phyloP scores from a whole-genome alignment of 495 filamentous ascomycete genomes.

The Acidiella bohemica region DNA sequence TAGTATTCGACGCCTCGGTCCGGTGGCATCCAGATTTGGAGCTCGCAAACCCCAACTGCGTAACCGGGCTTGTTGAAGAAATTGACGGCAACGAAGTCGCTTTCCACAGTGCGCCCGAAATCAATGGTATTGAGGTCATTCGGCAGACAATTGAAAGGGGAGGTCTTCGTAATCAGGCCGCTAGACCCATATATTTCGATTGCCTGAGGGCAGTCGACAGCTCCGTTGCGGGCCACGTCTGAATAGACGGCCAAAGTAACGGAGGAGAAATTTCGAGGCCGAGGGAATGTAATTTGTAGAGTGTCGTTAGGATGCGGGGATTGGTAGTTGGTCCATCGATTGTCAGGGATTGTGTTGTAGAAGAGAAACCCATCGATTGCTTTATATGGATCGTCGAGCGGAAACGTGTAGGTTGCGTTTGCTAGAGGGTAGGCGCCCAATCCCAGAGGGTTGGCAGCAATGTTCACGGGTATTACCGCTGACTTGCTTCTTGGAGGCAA shows the following conservation, averaged over 20 bases:
- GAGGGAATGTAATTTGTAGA: conserved; percentile 31
- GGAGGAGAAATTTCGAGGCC: conserved; percentile 30
- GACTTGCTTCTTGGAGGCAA: too few relatives aligned
- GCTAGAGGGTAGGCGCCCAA: too few relatives aligned
- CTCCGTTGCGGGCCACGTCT: conserved; percentile 28
- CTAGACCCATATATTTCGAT: conserved; percentile 30
- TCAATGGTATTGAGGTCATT: conserved; percentile 32
- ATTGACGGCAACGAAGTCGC: conserved; percentile 11
- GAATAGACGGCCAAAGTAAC: conserved; percentile 32
- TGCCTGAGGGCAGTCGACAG: conserved; percentile 27
- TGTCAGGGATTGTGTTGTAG: conserved; percentile 33
- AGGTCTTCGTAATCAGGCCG: conserved; percentile 19
- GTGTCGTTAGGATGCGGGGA: conserved; percentile 28
- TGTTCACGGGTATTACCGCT: too few relatives aligned
- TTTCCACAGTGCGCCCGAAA: conserved; percentile 9
- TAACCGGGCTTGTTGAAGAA: conserved; percentile 14
- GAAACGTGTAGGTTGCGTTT: too few relatives aligned
- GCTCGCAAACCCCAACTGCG: conserved; percentile 13
- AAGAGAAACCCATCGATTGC: conserved; percentile 34
- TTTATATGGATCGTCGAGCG: too few relatives aligned
- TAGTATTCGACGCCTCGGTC: conserved; percentile 15
- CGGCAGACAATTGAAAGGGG: conserved; percentile 22
- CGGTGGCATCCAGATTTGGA: conserved; percentile 20
- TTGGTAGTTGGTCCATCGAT: conserved; percentile 36
- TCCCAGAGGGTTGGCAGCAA: too few relatives aligned